Conservation (phyloP, 2,329 filamentous ascomycete species). For the Trematosphaeria pertusa region DNA sequence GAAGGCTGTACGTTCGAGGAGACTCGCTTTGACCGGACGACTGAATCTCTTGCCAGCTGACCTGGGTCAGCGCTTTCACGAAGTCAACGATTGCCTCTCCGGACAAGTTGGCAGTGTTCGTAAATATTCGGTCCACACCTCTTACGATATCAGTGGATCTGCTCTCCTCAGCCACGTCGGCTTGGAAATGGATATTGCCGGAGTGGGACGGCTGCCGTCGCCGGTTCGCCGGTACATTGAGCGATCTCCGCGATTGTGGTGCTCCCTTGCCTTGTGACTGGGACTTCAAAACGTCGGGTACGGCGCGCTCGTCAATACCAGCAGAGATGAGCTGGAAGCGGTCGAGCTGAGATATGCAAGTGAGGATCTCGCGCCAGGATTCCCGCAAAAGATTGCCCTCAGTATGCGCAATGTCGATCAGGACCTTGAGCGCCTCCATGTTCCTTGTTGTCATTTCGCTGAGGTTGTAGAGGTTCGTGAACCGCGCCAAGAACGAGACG, state of each 20-base stretch:
- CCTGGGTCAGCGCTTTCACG: slow-evolving; percentile 87
- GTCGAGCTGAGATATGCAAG: slow-evolving; percentile 95
- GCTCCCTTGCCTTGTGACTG: slow-evolving; percentile 69
- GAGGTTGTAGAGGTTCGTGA: slow-evolving; percentile 94
- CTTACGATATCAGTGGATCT: slow-evolving; percentile 92
- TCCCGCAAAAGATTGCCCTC: slow-evolving; percentile 88
- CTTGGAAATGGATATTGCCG: slow-evolving; percentile 61
- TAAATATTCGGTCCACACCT: slow-evolving; percentile 94
- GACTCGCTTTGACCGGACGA: slow-evolving; percentile 96
- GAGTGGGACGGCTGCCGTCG: slow-evolving; percentile 55
- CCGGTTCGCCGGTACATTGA: slow-evolving; percentile 64
- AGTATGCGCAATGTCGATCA: slow-evolving; percentile 89
- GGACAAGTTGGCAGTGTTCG: slow-evolving; percentile 90
- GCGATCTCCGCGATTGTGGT: slow-evolving; percentile 68
- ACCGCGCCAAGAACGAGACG: slow-evolving; percentile 88
- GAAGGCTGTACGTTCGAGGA: slow-evolving; percentile 93
- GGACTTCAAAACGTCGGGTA: slow-evolving; percentile 85
- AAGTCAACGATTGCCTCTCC: slow-evolving; percentile 97
- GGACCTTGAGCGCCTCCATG: slow-evolving; percentile 87
- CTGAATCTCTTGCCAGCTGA: slow-evolving; percentile 99
- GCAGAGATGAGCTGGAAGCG: slow-evolving; percentile 93
- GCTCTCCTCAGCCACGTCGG: slow-evolving; percentile 88
- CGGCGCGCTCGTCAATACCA: slow-evolving; percentile 88
- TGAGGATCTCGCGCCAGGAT: slow-evolving; percentile 95
- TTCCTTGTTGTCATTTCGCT: slow-evolving; percentile 97